Evolutionary conservation across 192 early-diverging fungal species (phyloP).

Genomic region (Coemansia javaensis): DNA sequence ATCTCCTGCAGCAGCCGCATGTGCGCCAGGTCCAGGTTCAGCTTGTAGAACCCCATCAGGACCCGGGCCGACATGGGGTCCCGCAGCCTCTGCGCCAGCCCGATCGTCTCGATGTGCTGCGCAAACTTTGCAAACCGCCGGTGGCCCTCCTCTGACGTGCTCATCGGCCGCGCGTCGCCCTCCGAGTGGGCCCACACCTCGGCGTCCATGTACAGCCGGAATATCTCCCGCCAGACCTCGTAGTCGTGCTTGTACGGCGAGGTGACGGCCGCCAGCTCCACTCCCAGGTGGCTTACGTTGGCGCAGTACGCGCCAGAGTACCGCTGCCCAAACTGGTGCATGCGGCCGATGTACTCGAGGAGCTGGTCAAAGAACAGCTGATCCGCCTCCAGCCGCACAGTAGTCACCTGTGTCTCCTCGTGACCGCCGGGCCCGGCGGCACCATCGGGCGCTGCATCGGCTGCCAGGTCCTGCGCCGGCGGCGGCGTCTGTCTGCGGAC

Average conservation of each 20-base stretch:
- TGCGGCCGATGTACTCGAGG: conserved; percentile 54
- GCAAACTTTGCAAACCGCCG: conserved; percentile 57
- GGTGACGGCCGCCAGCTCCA: conserved; percentile 53
- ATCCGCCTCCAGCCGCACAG: conserved; percentile 48
- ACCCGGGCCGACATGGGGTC: conserved; percentile 39
- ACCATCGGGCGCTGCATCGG: too few species aligned
- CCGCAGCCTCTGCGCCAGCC: conserved; percentile 18
- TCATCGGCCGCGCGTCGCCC: conserved; percentile 53
- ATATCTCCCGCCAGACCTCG: conserved; percentile 63
- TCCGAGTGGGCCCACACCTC: conserved; percentile 64
- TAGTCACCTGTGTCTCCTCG: conserved; percentile 39
- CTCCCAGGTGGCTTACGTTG: conserved; percentile 53
- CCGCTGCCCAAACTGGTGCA: conserved; percentile 53
- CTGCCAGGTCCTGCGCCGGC: too few species aligned
- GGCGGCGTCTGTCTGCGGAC: conserved; percentile 9
- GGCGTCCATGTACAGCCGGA: conserved; percentile 63
- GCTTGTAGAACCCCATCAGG: conserved; percentile 45
- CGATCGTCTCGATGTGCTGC: conserved; percentile 35
- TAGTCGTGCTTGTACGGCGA: conserved; percentile 74
- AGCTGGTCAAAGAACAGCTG: conserved; percentile 57
- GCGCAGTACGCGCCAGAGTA: conserved; percentile 53
- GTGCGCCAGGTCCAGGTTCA: conserved; percentile 66
- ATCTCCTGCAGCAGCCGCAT: conserved; percentile 70
- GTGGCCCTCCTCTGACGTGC: conserved; percentile 58
- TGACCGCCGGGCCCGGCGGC: background rate